Evolutionary conservation across 2,329 filamentous ascomycete species (phyloP), one percentile per base, ranked within the genome.

Genomic region (Aspergillus proliferans): DNA sequence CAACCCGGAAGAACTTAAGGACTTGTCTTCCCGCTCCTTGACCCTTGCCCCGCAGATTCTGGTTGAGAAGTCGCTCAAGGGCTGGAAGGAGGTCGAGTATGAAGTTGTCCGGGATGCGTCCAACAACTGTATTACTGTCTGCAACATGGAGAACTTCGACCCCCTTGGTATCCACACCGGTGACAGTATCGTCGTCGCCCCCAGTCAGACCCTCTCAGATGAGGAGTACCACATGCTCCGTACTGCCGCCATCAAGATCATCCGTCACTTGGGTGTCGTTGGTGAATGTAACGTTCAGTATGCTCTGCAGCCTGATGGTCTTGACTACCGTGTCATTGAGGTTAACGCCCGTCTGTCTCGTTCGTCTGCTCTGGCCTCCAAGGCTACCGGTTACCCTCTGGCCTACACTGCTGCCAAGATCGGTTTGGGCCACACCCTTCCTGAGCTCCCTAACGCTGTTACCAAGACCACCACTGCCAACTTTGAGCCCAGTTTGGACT

Each of bases 211-310:
- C 21, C 78, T 98, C 64, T 95, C 88, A 65, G 93, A 98, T 62
- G 93, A 97, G 77, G 93, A 98, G 73, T 98, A 97, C 71, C 91
- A 98, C 78, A 97, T 98, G 93, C 88, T 98, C 60, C 89, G 93
- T 63, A 89, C 90, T 39, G 91, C 93, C 54, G 89, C 93, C 43
- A 96, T 97, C 78, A 97, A 97, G 80, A 96, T 98, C 64, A 88
- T 98, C 62, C 87, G 93, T 55, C 93, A 98, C 72, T 80, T 98
- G 57, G 92, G 92, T 59, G 93, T 98, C 45, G 92, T 97, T 43
- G 93, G 93, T 70, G 93, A 98, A 76, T 98, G 93, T 74, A 98
- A 98, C 71, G 91, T 96, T 30, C 92, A 97, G 74, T 98, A 98
- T 71, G 91, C 91, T 56, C 82, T 98, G 54, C 90, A 96, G 72